Evolutionary conservation across 768 basidiomycete genomes (phyloP).

Genomic region (Tulasnella sp.): DNA sequence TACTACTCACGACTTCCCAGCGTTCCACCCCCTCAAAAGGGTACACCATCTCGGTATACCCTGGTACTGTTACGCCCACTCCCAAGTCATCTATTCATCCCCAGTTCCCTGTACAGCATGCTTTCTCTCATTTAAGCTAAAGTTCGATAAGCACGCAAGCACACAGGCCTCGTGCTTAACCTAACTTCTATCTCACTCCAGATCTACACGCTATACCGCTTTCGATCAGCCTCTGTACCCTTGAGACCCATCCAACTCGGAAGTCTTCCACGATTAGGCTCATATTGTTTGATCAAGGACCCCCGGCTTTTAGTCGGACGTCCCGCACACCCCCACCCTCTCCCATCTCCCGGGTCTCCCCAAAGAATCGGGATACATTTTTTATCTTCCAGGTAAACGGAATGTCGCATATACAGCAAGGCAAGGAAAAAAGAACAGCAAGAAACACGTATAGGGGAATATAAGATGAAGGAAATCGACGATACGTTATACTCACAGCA

Average conservation of each 20-base stretch:
- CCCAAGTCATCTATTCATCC: constrained; percentile 8
- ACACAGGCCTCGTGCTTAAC: constrained; percentile 19
- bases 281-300: constrained; percentile 8
- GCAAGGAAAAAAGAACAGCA: not conserved
- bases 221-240: not conserved
- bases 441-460: not conserved
- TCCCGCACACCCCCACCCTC: not conserved
- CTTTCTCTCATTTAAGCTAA: not conserved
- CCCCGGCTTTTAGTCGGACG: constrained; percentile 6
- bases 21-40: constrained; percentile 1
- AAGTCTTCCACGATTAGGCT: not conserved
- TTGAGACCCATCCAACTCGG: not conserved
- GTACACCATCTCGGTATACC: not conserved
- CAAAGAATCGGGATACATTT: not conserved
- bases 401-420: not conserved
- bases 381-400: constrained; percentile 3
- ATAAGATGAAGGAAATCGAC: not conserved
- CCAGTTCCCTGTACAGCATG: not conserved
- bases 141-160: constrained; percentile 21
- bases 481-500: constrained; percentile 15
- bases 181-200: constrained; percentile 11
- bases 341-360: not conserved
- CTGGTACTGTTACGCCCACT: not conserved
- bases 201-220: constrained; percentile 11
- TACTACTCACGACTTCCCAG: not conserved